phyloP scores from a whole-genome alignment of 805 yeast genomes.

The Torulaspora quercuum region DNA sequence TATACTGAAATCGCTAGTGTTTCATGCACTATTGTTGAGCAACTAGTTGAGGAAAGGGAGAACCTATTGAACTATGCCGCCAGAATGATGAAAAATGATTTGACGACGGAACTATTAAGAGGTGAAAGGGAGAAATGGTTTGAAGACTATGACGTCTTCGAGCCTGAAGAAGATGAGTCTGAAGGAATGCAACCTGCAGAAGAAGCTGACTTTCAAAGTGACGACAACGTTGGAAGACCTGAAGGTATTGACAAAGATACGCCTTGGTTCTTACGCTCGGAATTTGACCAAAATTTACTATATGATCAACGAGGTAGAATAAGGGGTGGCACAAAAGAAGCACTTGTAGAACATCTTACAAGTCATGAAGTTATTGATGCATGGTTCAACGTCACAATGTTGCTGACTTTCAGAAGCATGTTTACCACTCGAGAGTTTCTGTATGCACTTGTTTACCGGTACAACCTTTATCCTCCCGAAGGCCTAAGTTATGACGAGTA shows the following conservation, averaged over 20 bases:
- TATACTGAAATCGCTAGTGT: constrained; percentile 38
- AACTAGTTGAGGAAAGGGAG: constrained; percentile 66
- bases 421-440: constrained; percentile 63
- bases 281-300: constrained; percentile 54
- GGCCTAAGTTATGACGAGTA: constrained; percentile 82
- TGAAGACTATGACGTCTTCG: constrained; percentile 29
- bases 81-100: constrained; percentile 71
- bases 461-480: constrained; percentile 75
- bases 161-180: constrained; percentile 14
- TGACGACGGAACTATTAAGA: constrained; percentile 55
- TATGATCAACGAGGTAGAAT: constrained; percentile 68
- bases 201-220: constrained; percentile 9
- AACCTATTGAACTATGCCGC: constrained; percentile 69
- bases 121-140: constrained; percentile 41
- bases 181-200: constrained; percentile 5
- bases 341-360: constrained; percentile 75
- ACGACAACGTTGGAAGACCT: constrained; percentile 7
- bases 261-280: constrained; percentile 74
- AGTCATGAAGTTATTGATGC: constrained; percentile 64
- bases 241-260: constrained; percentile 43
- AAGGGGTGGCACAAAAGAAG: constrained; percentile 79
- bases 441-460: constrained; percentile 57
- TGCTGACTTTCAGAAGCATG: constrained; percentile 74
- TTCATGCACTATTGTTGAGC: constrained; percentile 45
- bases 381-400: constrained; percentile 62